These are phyloP conservation scores for Globisporangium heterothallicum DNA, from an alignment of 352 stramenopile genomes.

Conservation along the genomic window DNA sequence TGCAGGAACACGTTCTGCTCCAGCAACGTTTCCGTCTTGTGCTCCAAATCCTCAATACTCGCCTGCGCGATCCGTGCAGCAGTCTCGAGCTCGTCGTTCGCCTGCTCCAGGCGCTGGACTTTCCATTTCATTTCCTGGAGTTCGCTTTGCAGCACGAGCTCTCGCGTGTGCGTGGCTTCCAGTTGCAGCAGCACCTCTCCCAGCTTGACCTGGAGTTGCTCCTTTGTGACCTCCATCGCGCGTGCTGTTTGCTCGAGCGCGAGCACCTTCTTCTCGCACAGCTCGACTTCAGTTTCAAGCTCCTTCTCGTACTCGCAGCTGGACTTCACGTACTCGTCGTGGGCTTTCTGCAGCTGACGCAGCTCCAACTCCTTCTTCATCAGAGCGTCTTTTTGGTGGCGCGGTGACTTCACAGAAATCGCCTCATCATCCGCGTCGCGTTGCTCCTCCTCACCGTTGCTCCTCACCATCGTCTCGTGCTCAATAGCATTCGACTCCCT, in stretches of 20 bases:
- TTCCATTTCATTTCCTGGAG: conserved; percentile 54
- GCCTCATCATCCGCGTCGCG: too few relatives aligned
- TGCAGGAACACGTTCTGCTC: conserved; percentile 69
- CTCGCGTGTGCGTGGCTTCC: conserved; percentile 15
- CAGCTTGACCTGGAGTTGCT: conserved; percentile 14
- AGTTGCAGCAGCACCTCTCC: conserved; percentile 23
- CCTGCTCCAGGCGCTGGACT: conserved; percentile 63
- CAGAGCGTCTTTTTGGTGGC: neutral
- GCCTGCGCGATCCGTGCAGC: conserved; percentile 50
- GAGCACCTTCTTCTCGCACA: conserved; percentile 38
- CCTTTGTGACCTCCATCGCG: conserved; percentile 27
- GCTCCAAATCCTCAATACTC: conserved; percentile 54
- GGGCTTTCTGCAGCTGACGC: conserved; percentile 41
- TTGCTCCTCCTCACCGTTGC: too few relatives aligned
- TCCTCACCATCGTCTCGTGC: too few relatives aligned
- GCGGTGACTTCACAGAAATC: too few relatives aligned
- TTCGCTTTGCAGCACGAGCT: conserved; percentile 31
- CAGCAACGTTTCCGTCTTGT: conserved; percentile 43
- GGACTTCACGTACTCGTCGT: conserved; percentile 72
- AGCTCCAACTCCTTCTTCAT: conserved; percentile 25
- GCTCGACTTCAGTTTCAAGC: conserved; percentile 55
- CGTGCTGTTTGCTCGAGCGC: conserved; percentile 22
- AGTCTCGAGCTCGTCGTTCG: conserved; percentile 68
- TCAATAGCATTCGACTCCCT: too few relatives aligned
- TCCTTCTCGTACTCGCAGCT: conserved; percentile 75